Evolutionary conservation across 148 eudicot genomes (phyloP), one percentile per base, ranked within the genome.

Genomic region (Cornus kousa): DNA sequence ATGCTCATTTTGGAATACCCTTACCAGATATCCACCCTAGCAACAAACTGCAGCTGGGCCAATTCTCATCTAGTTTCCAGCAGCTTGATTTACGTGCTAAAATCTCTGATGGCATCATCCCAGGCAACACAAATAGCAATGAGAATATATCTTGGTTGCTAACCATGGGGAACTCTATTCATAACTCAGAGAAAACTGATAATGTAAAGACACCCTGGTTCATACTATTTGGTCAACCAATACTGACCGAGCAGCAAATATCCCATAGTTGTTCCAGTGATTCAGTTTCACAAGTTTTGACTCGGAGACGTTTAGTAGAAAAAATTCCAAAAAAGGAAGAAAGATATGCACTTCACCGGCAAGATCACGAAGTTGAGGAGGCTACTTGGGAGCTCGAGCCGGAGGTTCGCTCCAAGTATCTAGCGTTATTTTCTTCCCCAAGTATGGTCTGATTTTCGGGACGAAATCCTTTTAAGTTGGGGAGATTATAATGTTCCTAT

Each of bases 1-100:
- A 93, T 87, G 89, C 98, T 87, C 98, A 87, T 70, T 88, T 92
- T 72, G 91, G 93, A 86, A 88, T 85, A 69, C 89, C 90, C 5
- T 81, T 91, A 78, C 84, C 89, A 73, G 93, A 89, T 86, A 77
- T 86, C 85, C 94, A 89, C 85, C 83, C 87, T 65, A 83, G 68
- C 81, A 87, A 88, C 88, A 88, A 90, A 82, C 84, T 87, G 71
- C 89, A 91, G 74, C 79, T 90, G 74, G 89, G 88, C 75, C 88
- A 87, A 57, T 85, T 83, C 60, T 75, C 90, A 16, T 43, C 87
- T 74, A 81, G 71, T 85, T 82, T 84, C 84, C 84, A 75, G 23
- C 79, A 39, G 48, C 71, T 84, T 28, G 76, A 79, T 81, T 76
- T 79, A 71, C 75, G 35, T 40, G 46, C 81, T 75, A 76, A 81